phyloP scores from a whole-genome alignment of 2,329 filamentous ascomycete genomes.

The Hypoxylon sp. region DNA sequence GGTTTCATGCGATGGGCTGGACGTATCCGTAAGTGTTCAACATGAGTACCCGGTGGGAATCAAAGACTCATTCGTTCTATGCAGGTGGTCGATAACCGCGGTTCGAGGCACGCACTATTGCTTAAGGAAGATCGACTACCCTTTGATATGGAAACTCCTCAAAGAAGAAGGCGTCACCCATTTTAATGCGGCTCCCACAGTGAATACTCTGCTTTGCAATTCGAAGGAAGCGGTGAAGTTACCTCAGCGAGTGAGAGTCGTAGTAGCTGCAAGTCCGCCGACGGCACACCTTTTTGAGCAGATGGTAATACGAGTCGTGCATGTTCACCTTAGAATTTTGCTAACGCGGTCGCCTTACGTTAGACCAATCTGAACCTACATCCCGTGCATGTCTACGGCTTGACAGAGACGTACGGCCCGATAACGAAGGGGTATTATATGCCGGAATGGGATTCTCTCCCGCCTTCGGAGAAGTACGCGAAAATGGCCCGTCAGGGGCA shows the following conservation, averaged over 20 bases:
- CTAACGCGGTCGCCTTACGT: conserved; percentile 18
- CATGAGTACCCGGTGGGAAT: neutral
- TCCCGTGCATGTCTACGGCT: conserved; percentile 93
- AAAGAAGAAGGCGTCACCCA: conserved; percentile 92
- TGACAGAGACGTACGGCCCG: conserved; percentile 92
- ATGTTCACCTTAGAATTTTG: neutral
- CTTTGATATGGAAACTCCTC: conserved; percentile 89
- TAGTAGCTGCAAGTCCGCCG: conserved; percentile 92
- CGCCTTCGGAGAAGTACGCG: conserved; percentile 82
- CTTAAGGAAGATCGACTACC: conserved; percentile 94
- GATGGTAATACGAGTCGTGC: conserved; percentile 74
- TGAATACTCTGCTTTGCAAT: conserved; percentile 92
- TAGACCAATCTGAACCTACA: conserved; percentile 78
- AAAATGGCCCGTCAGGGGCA: conserved; percentile 96
- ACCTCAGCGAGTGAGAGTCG: conserved; percentile 81
- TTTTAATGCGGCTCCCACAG: conserved; percentile 95
- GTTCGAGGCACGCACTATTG: conserved; percentile 96
- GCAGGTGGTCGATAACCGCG: conserved; percentile 85
- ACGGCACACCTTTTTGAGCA: conserved; percentile 92
- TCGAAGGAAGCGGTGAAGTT: conserved; percentile 81
- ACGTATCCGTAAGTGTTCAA: conserved; percentile 74
- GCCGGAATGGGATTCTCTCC: conserved; percentile 84
- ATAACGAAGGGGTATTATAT: conserved; percentile 95
- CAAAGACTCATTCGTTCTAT: conserved; percentile 17
- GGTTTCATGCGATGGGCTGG: conserved; percentile 81